Evolutionary conservation across 139 green algal genomes (phyloP), one percentile per base, ranked within the genome.

Genomic region (Chlamydomonas incerta): DNA sequence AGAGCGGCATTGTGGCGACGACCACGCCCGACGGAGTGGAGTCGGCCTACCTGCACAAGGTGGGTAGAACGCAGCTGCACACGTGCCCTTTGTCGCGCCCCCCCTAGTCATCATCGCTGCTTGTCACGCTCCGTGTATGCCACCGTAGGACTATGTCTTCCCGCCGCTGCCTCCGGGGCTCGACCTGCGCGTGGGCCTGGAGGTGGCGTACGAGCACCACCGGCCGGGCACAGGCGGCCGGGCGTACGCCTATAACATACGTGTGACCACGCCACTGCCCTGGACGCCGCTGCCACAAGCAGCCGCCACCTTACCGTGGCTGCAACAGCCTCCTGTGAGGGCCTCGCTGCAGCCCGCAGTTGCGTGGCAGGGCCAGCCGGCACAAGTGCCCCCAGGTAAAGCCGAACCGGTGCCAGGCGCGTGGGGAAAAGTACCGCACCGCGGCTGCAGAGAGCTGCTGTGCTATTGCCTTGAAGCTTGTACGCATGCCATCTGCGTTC

Each of bases 141-240:
- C 55, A 10, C 68, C 18, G 62, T 46, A 84, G 77, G 77, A 74
- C 21, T 50, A 74, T 17, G 65, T 74, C 2, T 65, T 65, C 2
- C 76, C 62, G 6, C 63, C 41, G 17, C 67, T 84, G 2, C 63
- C 62, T 0, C 77, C 77, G 0, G 24, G 26, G 4, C 21, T 74
- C 3, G 37, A 66, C n/a, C 31, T 67, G 10, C 35, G n/a, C n/a
- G 65, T 66, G n/a, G 77, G 77, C 29, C 24, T 74, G n/a, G 77
- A 84, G 34, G n/a, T 87, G 31, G 28, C 87, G 31, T 47, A 87
- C 35, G n/a, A 88, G 67, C 71, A 87, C n/a, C 79, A 91, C 74
- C 10, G 63, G 18, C n/a, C 55, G 60, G 28, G 34, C 28, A 52
- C 46, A 3, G n/a, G 62, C 23, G n/a, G 20, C 23, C 20, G 0